Evolutionary conservation across 768 basidiomycete genomes (phyloP).

Genomic region (Megacollybia marginata): DNA sequence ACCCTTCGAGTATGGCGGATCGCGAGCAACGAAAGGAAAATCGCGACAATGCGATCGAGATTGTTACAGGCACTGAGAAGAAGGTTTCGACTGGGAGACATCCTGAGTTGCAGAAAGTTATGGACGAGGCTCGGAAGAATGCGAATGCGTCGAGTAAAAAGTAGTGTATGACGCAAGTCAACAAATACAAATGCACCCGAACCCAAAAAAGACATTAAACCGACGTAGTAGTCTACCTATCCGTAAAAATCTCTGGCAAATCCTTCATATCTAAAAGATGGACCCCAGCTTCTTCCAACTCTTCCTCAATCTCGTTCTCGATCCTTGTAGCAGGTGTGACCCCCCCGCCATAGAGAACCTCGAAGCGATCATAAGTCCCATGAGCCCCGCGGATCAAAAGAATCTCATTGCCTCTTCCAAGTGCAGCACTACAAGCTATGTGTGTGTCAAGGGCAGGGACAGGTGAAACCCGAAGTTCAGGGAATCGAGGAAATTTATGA

Average conservation of each 20-base stretch:
- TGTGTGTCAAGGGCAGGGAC: neutral
- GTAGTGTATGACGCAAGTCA: too few species aligned
- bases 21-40: too few species aligned
- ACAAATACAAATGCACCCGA: too few species aligned
- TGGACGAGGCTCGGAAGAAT: too few species aligned
- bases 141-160: too few species aligned
- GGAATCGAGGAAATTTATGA: neutral
- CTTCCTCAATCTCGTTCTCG: constrained; percentile 54
- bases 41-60: too few species aligned
- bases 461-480: neutral
- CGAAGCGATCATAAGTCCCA: constrained; percentile 60
- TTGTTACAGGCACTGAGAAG: too few species aligned
- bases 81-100: too few species aligned
- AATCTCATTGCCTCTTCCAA: constrained; percentile 59
- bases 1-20: too few species aligned
- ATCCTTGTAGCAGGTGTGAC: constrained; percentile 44
- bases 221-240: constrained; percentile 26
- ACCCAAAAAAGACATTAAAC: neutral
- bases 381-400: constrained; percentile 58
- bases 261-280: constrained; percentile 61
- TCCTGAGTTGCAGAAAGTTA: too few species aligned
- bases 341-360: constrained; percentile 52
- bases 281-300: constrained; percentile 65
- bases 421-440: constrained; percentile 52
- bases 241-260: constrained; percentile 48